Percentiles rank a stretch among this genome's conserved stretches.
These are phyloP conservation scores for Termitomyces sp. DNA, from an alignment of 768 basidiomycete species.

Conservation along the genomic window DNA sequence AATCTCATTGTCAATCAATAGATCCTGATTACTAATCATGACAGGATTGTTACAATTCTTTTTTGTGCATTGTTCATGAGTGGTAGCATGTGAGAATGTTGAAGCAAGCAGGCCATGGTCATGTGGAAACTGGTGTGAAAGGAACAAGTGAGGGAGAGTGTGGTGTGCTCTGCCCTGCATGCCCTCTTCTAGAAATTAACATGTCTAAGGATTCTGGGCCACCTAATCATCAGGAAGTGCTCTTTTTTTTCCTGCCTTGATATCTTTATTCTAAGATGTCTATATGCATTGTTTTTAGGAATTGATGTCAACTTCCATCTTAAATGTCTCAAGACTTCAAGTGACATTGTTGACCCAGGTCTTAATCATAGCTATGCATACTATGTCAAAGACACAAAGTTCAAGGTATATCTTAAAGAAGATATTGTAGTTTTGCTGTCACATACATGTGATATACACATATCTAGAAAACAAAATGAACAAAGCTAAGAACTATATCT, in stretches of 20 bases:
- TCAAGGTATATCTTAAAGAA: constrained; percentile 7
- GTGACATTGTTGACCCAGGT: constrained; percentile 12
- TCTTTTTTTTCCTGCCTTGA: background rate
- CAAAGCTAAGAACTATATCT: no score
- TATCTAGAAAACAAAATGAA: no score
- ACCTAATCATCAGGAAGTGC: background rate
- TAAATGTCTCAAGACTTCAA: constrained; percentile 13
- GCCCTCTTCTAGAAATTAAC: constrained; percentile 23
- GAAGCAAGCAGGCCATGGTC: constrained; percentile 16
- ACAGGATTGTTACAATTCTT: constrained; percentile 18
- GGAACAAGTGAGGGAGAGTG: constrained; percentile 14
- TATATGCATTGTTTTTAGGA: background rate
- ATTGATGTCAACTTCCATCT: constrained; percentile 20
- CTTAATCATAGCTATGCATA: constrained; percentile 4
- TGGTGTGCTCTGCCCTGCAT: constrained; percentile 23
- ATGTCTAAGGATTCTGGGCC: constrained; percentile 13
- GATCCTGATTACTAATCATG: background rate
- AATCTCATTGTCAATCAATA: background rate
- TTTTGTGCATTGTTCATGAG: constrained; percentile 15
- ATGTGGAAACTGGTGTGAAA: constrained; percentile 12
- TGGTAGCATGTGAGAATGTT: constrained; percentile 17
- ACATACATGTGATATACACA: no score
- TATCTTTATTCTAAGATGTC: background rate
- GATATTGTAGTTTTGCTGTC: no score
- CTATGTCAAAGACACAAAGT: constrained; percentile 1